phyloP scores from a whole-genome alignment of 2,329 filamentous ascomycete genomes.

The Venturia carpophila region DNA sequence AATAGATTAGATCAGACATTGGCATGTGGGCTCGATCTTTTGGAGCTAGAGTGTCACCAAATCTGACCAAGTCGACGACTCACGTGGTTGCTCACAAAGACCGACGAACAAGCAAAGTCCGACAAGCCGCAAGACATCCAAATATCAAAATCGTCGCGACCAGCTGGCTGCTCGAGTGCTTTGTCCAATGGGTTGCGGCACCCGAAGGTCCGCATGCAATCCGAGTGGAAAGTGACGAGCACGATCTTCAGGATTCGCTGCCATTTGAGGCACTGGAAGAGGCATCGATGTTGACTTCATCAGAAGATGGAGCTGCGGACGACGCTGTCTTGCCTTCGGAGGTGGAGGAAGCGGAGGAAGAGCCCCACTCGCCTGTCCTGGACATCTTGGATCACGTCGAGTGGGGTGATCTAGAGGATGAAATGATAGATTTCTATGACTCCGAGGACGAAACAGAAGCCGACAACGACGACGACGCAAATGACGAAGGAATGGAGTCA shows the following conservation, averaged over 20 bases:
- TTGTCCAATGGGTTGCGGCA: constrained; percentile 73
- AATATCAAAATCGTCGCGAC: constrained; percentile 87
- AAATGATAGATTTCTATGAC: constrained; percentile 55
- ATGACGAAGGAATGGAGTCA: constrained; percentile 24
- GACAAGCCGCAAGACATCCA: constrained; percentile 69
- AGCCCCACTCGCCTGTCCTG: constrained; percentile 16
- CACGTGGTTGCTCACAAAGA: constrained; percentile 66
- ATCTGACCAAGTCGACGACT: constrained; percentile 49
- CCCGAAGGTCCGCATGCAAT: constrained; percentile 75
- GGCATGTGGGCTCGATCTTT: constrained; percentile 81
- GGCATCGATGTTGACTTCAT: constrained; percentile 33
- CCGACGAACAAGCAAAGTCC: constrained; percentile 80
- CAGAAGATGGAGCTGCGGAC: constrained; percentile 38
- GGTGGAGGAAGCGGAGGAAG: constrained; percentile 26
- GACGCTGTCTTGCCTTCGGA: constrained; percentile 25
- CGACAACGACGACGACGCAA: constrained; percentile 28
- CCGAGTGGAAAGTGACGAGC: constrained; percentile 62
- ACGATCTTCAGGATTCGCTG: constrained; percentile 20
- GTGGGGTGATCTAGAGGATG: constrained; percentile 18
- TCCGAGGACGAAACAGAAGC: constrained; percentile 45
- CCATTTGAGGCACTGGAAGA: constrained; percentile 33
- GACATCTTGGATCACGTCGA: constrained; percentile 17
- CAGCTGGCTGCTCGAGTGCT: constrained; percentile 78
- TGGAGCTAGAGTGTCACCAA: constrained; percentile 60
- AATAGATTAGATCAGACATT: constrained; percentile 59